These are phyloP conservation scores for Dryas drummondii DNA, from an alignment of 306 rosid species.

Conservation along the genomic window DNA sequence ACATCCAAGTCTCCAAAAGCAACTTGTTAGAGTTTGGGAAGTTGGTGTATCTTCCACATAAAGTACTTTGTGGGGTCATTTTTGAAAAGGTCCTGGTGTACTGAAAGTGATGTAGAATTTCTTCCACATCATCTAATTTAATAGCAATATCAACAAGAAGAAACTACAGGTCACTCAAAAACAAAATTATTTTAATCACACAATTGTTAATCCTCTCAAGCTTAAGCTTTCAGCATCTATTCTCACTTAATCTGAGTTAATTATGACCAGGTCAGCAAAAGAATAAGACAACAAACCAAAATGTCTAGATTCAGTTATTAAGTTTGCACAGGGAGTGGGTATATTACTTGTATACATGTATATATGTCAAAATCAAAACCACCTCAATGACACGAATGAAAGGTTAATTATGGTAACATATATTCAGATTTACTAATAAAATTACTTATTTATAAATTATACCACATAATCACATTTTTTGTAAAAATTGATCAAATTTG, in stretches of 20 bases:
- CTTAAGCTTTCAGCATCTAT: background rate
- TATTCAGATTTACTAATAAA: too few relatives aligned
- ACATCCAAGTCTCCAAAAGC: conserved; percentile 7
- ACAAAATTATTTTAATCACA: background rate
- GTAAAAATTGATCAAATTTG: too few relatives aligned
- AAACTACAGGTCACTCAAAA: background rate
- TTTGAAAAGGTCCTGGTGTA: conserved; percentile 7
- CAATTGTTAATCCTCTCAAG: background rate
- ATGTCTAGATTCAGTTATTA: background rate
- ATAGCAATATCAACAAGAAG: background rate
- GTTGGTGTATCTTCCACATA: conserved; percentile 2
- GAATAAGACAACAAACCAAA: background rate
- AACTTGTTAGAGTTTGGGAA: conserved; percentile 5
- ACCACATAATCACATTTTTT: too few relatives aligned
- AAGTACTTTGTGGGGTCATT: background rate
- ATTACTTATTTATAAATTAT: too few relatives aligned
- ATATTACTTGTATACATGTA: background rate
- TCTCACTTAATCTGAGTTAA: background rate
- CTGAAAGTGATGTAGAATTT: conserved; percentile 3
- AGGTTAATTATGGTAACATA: background rate
- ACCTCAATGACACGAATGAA: background rate
- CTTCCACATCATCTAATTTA: conserved; percentile 7
- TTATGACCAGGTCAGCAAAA: conserved; percentile 1
- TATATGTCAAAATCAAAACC: background rate
- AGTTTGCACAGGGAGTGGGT: background rate